A percentile compares a stretch with the other conserved stretches of the same genome.
These are phyloP conservation scores for Herpetospermum pedunculosum DNA, from an alignment of 306 rosid genomes.

Conservation along the genomic window DNA sequence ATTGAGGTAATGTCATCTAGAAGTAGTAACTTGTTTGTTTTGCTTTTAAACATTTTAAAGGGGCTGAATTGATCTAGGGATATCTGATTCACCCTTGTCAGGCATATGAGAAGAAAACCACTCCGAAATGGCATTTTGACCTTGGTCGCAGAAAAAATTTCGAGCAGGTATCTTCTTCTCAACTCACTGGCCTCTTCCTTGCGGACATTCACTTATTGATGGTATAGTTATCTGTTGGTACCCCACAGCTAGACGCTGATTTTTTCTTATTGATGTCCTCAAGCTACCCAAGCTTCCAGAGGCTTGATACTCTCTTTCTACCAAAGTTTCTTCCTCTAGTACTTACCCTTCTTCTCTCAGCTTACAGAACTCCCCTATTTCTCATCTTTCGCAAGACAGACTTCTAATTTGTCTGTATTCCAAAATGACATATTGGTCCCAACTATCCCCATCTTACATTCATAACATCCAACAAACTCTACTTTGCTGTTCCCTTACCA, in stretches of 20 bases:
- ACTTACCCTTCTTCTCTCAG: background rate
- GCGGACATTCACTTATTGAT: background rate
- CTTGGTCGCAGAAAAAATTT: conserved; percentile 56
- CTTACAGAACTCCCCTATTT: background rate
- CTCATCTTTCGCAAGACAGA: background rate
- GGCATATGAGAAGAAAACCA: conserved; percentile 51
- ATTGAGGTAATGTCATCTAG: conserved; percentile 42
- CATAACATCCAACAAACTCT: background rate
- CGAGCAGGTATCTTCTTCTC: conserved; percentile 41
- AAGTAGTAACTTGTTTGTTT: background rate
- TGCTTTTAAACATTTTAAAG: background rate
- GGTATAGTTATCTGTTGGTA: background rate
- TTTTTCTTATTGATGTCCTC: background rate
- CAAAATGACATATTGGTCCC: background rate
- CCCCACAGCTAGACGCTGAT: background rate
- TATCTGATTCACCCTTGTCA: conserved; percentile 20
- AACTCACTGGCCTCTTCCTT: background rate
- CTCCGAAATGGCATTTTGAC: conserved; percentile 45
- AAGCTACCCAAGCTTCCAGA: background rate
- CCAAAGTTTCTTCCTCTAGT: background rate
- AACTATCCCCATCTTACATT: background rate
- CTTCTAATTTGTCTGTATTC: background rate
- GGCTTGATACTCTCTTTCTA: conserved; percentile 1
- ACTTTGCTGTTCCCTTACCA: background rate
- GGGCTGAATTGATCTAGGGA: conserved; percentile 5